Base-by-base conservation (phyloP, 179 eudicot species). In the Vitellaria paradoxa region DNA sequence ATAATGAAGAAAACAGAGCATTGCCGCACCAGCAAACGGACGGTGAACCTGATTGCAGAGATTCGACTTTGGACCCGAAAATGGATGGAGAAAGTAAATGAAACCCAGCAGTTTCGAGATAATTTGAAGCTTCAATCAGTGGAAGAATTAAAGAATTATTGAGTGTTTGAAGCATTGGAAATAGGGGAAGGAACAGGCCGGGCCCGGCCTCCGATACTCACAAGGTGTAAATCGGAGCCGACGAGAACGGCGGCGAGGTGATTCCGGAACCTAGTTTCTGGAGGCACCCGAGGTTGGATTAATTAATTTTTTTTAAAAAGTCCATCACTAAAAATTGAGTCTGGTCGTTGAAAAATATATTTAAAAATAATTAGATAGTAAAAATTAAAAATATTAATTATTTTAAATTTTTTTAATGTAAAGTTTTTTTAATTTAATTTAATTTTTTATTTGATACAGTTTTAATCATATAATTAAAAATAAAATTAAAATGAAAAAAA, bases 211-310 rank as follows among this genome's bases (percentile, higher is more conserved):
- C 18, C 82, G 78, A 65, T 84, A 65, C 76, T 92, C 37, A 83
- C 82, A 30, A 90, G 97, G 80, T 87, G 94, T 60, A 93, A 90
- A 80, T 93, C 98, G 46, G 98, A 85, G 74, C 97, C 98, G 66
- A 88, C 90, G 21, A 83, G 84, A 81, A 82, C 81, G 47, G 81
- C 86, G 66, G 87, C 76, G 70, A 78, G 77, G 53, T 79, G 0
- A 83, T 82, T 73, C 87, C 87, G 17, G 71, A 77, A 53, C 69
- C 73, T 20, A 60, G 66, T 53, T 81, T 76, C 18, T 81, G 77
- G 83, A 77, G 42, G 12, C 40, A 70, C n/a, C 66, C 53, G 60
- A 76, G 86, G 74, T 84, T 81, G 55, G 55, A 12, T 63, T 47
- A 64, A 64, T 50, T 57, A 45, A 61, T 62, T 10, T 69, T 69